Base-by-base conservation (phyloP, 306 rosid genomes). In the Pyrus communis region DNA sequence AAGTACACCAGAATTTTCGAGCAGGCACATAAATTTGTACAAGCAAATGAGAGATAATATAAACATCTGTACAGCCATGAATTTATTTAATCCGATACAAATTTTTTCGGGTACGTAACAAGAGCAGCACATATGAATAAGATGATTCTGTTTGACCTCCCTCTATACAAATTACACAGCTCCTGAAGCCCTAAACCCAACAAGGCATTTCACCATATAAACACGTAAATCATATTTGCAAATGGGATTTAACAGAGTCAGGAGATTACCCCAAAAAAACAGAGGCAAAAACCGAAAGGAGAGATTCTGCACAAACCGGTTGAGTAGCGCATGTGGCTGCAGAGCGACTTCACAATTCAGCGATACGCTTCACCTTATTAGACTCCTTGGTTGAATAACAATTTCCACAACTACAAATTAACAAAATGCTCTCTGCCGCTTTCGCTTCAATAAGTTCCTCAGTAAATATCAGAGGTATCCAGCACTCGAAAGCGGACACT, bases 331-430 rank as follows among this genome's bases (percentile, higher is more conserved):
- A 81, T 82, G 87, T 79, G 67, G 80, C 89, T 74, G 78, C 77
- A 79, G 85, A 80, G 84, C 86, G 86, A 74, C 86, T 78, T 77
- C 82, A 79, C 82, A 77, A 38, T 80, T 73, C 86, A 84, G 89
- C 90, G 75, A 78, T 59, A 84, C 81, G 89, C 85, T 83, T 85
- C 87, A 59, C 85, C 83, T 89, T 89, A 88, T 89, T 91, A 82
- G 69, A 70, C 81, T 75, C 86, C 58, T 71, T 82, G 85, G 80
- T 81, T 82, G 67, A 86, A 72, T 81, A 78, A 82, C 86, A 89
- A 84, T 76, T 69, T 82, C 71, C 79, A 73, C 91, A 17, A 85
- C 87, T 86, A 81, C 86, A 86, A 82, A 78, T 75, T 61, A 84
- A 84, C 84, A 87, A 88, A 84, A 74, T 55, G 79, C 80, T 84